A percentile compares a stretch with the other conserved stretches of the same genome.
These are phyloP conservation scores for Lachnellula arida DNA, from an alignment of 2,329 filamentous ascomycete genomes.

Conservation along the genomic window DNA sequence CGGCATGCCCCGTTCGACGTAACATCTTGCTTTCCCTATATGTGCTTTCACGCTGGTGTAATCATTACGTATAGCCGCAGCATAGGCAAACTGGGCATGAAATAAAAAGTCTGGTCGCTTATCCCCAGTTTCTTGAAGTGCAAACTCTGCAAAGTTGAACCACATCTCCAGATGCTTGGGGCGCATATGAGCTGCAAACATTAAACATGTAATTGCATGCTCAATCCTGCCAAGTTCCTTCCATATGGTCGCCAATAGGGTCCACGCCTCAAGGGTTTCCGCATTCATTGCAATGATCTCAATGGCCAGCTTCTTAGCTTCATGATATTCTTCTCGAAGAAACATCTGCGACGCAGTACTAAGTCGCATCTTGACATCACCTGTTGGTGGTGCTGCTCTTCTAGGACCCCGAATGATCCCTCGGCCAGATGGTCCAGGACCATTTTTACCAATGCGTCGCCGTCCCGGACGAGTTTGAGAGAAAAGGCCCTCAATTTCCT, in stretches of 20 bases:
- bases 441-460: background rate
- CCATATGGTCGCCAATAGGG: conserved; percentile 55
- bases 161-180: conserved; percentile 57
- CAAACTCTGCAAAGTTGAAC: conserved; percentile 54
- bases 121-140: conserved; percentile 47
- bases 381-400: conserved; percentile 62
- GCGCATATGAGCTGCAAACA: conserved; percentile 58
- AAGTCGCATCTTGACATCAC: conserved; percentile 65
- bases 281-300: conserved; percentile 66
- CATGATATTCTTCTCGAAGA: conserved; percentile 55
- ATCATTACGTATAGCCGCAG: conserved; percentile 54
- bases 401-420: conserved; percentile 34
- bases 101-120: conserved; percentile 42
- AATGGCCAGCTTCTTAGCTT: conserved; percentile 53
- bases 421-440: conserved; percentile 4
- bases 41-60: conserved; percentile 49
- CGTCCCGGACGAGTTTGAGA: background rate
- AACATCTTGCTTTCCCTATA: conserved; percentile 54
- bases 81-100: conserved; percentile 55
- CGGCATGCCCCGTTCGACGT: conserved; percentile 50
- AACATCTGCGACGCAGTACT: conserved; percentile 64
- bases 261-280: conserved; percentile 63
- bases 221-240: conserved; percentile 54
- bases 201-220: conserved; percentile 54
- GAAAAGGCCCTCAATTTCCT: background rate